These are phyloP conservation scores for Suhomyces sp. DNA, from an alignment of 805 yeast species.

Conservation along the genomic window DNA sequence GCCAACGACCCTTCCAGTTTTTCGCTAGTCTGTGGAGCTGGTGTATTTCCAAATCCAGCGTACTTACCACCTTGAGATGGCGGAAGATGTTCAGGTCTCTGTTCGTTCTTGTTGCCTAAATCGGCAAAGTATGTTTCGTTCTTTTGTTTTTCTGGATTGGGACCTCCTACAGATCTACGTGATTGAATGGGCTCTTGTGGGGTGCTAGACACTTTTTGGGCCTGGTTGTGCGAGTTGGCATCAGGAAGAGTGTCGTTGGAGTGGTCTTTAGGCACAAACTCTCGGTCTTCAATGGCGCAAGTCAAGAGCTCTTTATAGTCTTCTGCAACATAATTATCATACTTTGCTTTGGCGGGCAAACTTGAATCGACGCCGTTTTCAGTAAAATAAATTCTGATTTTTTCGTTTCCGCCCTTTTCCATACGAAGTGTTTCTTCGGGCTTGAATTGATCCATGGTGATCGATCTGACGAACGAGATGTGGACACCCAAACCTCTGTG, in stretches of 20 bases:
- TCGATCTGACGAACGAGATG: slow-evolving; percentile 91
- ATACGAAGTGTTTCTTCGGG: slow-evolving; percentile 84
- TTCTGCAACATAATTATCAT: slow-evolving; percentile 87
- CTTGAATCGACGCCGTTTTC: slow-evolving; percentile 66
- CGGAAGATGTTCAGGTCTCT: slow-evolving; percentile 73
- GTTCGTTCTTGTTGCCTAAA: slow-evolving; percentile 68
- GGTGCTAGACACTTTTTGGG: slow-evolving; percentile 10
- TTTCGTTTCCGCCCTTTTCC: slow-evolving; percentile 92
- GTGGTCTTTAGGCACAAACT: slow-evolving; percentile 66
- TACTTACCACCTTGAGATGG: slow-evolving; percentile 95
- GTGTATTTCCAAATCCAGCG: slow-evolving; percentile 86
- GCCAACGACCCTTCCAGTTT: slow-evolving; percentile 45
- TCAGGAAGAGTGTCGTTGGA: slow-evolving; percentile 42
- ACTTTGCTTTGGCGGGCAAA: slow-evolving; percentile 69
- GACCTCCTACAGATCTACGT: slow-evolving; percentile 32
- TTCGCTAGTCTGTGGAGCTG: slow-evolving; percentile 41
- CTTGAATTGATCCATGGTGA: slow-evolving; percentile 98
- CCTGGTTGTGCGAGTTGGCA: slow-evolving; percentile 2
- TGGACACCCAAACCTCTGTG: slow-evolving; percentile 97
- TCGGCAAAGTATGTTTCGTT: slow-evolving; percentile 82
- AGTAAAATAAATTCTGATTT: slow-evolving; percentile 64
- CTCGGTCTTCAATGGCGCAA: slow-evolving; percentile 69
- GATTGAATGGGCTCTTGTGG: slow-evolving; percentile 31
- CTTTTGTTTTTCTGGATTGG: slow-evolving; percentile 47
- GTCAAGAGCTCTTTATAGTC: slow-evolving; percentile 85